Evolutionary conservation across 2,329 filamentous ascomycete genomes (phyloP).

Genomic region (Camillea tinctor): DNA sequence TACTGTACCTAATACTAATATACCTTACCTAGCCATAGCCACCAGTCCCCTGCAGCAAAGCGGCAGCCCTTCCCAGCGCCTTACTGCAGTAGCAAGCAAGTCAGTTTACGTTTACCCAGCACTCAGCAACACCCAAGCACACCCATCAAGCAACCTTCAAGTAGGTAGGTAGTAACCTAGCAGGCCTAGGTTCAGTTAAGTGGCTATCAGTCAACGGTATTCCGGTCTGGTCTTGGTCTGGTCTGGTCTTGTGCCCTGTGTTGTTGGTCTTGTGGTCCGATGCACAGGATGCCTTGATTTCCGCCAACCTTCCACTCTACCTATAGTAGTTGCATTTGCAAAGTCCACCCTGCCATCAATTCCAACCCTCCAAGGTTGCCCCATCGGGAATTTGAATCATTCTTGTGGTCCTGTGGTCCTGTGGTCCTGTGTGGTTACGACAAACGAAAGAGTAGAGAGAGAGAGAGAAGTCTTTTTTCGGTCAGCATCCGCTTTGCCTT

Average conservation of each 20-base stretch:
- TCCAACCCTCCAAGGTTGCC: not conserved
- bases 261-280: slow-evolving; percentile 8
- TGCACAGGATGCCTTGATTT: not conserved
- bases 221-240: no score
- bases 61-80: slow-evolving; percentile 9
- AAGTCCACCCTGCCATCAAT: slow-evolving; percentile 1
- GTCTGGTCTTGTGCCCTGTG: slow-evolving; percentile 10
- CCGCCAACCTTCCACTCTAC: slow-evolving; percentile 7
- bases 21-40: no score
- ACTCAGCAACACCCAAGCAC: no score
- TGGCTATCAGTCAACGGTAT: no score
- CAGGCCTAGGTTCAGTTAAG: no score
- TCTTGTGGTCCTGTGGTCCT: not conserved
- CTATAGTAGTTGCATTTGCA: not conserved
- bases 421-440: not conserved
- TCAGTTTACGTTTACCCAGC: no score
- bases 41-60: not conserved
- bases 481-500: not conserved
- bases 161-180: no score
- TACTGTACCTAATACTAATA: no score
- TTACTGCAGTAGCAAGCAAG: slow-evolving; percentile 19
- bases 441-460: not conserved
- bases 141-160: no score
- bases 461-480: no score
- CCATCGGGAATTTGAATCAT: not conserved